phyloP scores from a whole-genome alignment of 2,329 filamentous ascomycete species.

The Ophiostoma sp. region DNA sequence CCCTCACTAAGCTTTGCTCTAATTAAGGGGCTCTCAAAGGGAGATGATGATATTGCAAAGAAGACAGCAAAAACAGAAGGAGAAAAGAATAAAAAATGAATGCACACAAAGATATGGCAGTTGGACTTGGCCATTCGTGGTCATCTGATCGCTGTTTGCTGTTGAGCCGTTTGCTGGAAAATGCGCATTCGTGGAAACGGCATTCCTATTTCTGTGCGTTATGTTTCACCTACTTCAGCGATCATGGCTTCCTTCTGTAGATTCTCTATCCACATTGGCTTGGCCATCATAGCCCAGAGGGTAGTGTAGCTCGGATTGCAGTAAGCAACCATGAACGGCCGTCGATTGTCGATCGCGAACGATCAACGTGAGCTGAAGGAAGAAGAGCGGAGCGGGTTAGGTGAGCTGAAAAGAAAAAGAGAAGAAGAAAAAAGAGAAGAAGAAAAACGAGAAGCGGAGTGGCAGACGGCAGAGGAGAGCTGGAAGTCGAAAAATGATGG shows the following conservation, averaged over 20 bases:
- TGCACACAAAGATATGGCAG: not conserved
- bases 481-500: no score
- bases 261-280: not conserved
- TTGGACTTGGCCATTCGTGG: not conserved
- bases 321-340: not conserved
- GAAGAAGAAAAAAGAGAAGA: not conserved
- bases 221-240: not conserved
- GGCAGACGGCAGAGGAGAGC: not conserved
- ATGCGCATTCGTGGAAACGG: not conserved
- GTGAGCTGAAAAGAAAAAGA: conserved; percentile 5
- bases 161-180: not conserved
- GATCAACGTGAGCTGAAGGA: not conserved
- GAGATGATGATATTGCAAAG: not conserved
- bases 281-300: not conserved
- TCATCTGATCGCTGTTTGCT: not conserved
- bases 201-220: no score
- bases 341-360: not conserved
- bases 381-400: not conserved
- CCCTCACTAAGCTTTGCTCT: not conserved
- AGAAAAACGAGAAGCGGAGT: no score
- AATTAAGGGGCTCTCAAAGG: not conserved
- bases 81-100: not conserved
- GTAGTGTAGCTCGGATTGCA: not conserved
- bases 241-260: not conserved
- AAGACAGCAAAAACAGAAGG: not conserved